Evolutionary conservation across 345 rosid species (phyloP).

Genomic region (Dipteronia dyeriana): DNA sequence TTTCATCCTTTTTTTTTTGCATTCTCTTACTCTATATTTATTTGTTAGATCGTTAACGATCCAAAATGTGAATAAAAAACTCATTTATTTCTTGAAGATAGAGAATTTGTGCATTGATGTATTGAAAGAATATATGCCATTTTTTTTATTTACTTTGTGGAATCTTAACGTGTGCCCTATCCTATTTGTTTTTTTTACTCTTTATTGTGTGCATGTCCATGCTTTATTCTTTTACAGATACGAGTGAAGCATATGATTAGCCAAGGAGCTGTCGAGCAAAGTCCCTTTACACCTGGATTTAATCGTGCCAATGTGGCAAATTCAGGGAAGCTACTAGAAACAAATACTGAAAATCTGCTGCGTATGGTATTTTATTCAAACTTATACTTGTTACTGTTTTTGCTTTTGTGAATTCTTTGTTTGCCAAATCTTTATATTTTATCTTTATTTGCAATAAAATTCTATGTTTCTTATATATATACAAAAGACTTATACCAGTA

Average conservation of each 20-base stretch:
- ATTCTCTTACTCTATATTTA: not conserved
- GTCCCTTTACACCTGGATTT: constrained; percentile 60
- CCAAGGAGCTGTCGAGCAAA: constrained; percentile 85
- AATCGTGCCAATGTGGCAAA: constrained; percentile 50
- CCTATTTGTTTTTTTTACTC: not conserved
- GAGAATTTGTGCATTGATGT: not conserved
- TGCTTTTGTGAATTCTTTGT: not conserved
- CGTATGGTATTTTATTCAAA: constrained; percentile 61
- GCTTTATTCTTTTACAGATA: constrained; percentile 53
- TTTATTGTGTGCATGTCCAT: constrained; percentile 20
- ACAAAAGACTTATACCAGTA: constrained; percentile 2
- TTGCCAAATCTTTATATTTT: not conserved
- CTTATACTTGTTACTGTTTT: not conserved
- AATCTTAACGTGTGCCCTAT: not conserved
- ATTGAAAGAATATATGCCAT: not conserved
- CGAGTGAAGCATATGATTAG: constrained; percentile 93
- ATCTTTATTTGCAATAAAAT: not conserved
- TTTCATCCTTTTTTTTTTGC: not conserved
- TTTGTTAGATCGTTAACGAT: not conserved
- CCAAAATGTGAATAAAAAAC: not conserved
- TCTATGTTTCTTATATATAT: not conserved
- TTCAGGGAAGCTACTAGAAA: constrained; percentile 81
- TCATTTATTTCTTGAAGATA: not conserved
- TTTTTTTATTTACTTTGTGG: not conserved
- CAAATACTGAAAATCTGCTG: constrained; percentile 84